A percentile compares a stretch with the other conserved stretches of the same genome.
These are phyloP conservation scores for Paecilomyces fulvus DNA, from an alignment of 2,329 filamentous ascomycete species.

Conservation along the genomic window DNA sequence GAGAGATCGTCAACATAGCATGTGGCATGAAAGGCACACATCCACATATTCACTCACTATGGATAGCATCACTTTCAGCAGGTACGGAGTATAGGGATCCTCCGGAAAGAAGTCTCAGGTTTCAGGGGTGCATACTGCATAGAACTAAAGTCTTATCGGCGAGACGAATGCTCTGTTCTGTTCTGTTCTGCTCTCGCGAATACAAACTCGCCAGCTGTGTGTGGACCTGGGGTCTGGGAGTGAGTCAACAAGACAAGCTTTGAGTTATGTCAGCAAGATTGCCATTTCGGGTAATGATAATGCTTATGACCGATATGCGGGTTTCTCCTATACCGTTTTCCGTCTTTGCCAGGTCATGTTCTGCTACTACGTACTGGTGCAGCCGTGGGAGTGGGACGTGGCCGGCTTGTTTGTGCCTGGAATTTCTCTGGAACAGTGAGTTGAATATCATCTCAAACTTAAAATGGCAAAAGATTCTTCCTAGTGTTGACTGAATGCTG, in stretches of 20 bases:
- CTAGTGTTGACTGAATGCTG: too few relatives aligned
- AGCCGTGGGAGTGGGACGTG: not conserved
- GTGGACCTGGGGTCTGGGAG: not conserved
- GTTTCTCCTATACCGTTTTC: not conserved
- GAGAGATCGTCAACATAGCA: not conserved
- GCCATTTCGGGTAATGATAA: not conserved
- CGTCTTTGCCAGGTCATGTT: too few relatives aligned
- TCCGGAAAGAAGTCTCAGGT: not conserved
- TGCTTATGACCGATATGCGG: not conserved
- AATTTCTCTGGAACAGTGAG: too few relatives aligned
- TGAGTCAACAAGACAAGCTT: not conserved
- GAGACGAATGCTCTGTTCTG: not conserved
- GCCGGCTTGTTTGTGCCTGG: not conserved
- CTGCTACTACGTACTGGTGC: not conserved
- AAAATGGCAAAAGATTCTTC: too few relatives aligned
- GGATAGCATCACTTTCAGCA: not conserved
- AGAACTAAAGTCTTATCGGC: not conserved
- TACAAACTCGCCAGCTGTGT: not conserved
- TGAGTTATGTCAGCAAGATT: not conserved
- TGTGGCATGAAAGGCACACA: not conserved
- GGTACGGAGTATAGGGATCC: not conserved
- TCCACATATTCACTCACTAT: not conserved
- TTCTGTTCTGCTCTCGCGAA: not conserved
- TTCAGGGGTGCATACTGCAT: not conserved
- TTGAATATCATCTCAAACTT: too few relatives aligned